These are phyloP conservation scores for Kodamaea nitidulidarum DNA, from an alignment of 805 yeast species.

Conservation along the genomic window DNA sequence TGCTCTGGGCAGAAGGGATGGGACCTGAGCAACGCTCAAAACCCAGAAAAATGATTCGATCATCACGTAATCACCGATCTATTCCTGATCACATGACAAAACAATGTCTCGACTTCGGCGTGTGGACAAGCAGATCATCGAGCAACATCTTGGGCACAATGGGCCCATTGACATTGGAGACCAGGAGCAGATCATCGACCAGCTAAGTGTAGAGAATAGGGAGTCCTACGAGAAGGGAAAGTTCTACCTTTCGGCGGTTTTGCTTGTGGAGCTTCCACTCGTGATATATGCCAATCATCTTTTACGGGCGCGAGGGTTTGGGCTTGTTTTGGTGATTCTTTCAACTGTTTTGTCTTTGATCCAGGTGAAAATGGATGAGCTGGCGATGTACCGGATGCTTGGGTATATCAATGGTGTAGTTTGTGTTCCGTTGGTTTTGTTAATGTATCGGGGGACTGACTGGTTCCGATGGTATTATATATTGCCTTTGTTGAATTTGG, in stretches of 20 bases:
- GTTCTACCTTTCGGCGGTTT: slow-evolving; percentile 11
- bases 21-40: too few relatives aligned
- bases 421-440: slow-evolving; percentile 13
- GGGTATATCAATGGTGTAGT: slow-evolving; percentile 11
- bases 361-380: slow-evolving; percentile 6
- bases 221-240: slow-evolving; percentile 8
- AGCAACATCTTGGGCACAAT: slow-evolving; percentile 11
- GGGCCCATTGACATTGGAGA: slow-evolving; percentile 19
- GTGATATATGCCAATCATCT: slow-evolving; percentile 6
- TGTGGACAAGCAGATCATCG: slow-evolving; percentile 20
- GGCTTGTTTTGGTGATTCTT: slow-evolving; percentile 8
- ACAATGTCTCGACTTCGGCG: slow-evolving; percentile 20
- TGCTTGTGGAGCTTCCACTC: slow-evolving; percentile 10
- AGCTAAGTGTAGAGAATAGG: slow-evolving; percentile 14
- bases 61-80: neutral
- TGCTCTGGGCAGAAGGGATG: too few relatives aligned
- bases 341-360: slow-evolving; percentile 8
- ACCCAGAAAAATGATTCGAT: too few relatives aligned
- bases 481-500: slow-evolving; percentile 18
- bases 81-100: too few relatives aligned
- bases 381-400: neutral
- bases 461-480: slow-evolving; percentile 11
- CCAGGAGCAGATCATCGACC: slow-evolving; percentile 19
- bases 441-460: slow-evolving; percentile 2
- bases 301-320: slow-evolving; percentile 1